Evolutionary conservation across 2,329 filamentous ascomycete species (phyloP).

Genomic region (Mycocentrospora acerina): DNA sequence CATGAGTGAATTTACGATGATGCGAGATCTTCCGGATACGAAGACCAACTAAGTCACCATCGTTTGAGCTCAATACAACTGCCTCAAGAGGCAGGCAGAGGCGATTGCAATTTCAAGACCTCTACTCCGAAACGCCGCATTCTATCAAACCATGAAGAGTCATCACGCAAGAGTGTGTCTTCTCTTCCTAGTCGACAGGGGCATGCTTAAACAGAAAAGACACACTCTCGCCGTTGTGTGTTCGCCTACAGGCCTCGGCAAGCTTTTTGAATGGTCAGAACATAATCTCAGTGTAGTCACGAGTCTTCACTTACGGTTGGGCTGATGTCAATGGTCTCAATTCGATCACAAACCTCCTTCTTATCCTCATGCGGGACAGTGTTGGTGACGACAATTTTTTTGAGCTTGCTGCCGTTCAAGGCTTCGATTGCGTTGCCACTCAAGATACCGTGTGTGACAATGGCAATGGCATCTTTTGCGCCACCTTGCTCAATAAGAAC

Average conservation of each 20-base stretch:
- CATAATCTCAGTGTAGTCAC: background rate
- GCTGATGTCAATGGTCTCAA: constrained; percentile 90
- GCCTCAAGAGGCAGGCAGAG: constrained; percentile 4
- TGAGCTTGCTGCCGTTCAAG: constrained; percentile 74
- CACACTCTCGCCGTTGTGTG: constrained; percentile 71
- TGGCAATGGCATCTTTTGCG: constrained; percentile 85
- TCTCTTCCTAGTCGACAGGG: constrained; percentile 47
- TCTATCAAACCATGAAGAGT: constrained; percentile 7
- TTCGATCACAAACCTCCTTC: constrained; percentile 72
- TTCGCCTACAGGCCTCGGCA: constrained; percentile 69
- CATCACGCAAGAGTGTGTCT: constrained; percentile 7
- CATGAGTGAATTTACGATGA: constrained; percentile 17
- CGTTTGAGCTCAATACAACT: constrained; percentile 4
- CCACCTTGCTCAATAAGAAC: constrained; percentile 79
- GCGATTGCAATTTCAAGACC: constrained; percentile 8
- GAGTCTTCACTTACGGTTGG: constrained; percentile 60
- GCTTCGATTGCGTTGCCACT: constrained; percentile 86
- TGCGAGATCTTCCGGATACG: constrained; percentile 6
- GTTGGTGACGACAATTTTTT: constrained; percentile 85
- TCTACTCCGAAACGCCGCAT: constrained; percentile 21
- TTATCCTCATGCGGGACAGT: constrained; percentile 82
- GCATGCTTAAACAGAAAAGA: constrained; percentile 71
- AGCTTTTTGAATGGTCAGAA: constrained; percentile 45
- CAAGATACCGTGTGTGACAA: constrained; percentile 92
- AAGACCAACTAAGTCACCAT: constrained; percentile 4